These are phyloP conservation scores for Haplosporangium sp. DNA, from an alignment of 371 early-diverging fungal genomes.

Conservation along the genomic window DNA sequence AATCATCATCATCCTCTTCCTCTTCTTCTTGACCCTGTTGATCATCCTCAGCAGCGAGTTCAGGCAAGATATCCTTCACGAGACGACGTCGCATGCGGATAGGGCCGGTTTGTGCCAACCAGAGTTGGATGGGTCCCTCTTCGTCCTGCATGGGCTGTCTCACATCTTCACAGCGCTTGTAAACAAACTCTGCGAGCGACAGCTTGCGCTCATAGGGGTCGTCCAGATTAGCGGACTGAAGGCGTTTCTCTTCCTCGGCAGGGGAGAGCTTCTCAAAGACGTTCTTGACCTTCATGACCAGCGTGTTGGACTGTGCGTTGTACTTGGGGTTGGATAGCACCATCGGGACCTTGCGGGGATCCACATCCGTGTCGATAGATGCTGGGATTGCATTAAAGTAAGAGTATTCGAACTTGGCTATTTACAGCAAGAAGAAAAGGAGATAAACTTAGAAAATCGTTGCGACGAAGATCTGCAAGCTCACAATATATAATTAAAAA, in stretches of 20 bases:
- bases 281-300: conserved; percentile 54
- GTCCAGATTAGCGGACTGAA: conserved; percentile 5
- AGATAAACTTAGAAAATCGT: not conserved
- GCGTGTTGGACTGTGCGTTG: conserved; percentile 36
- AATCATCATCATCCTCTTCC: conserved; percentile 4
- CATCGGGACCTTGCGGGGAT: conserved; percentile 37
- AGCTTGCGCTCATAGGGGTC: conserved; percentile 29
- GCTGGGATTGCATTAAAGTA: conserved; percentile 56
- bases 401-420: conserved; percentile 64
- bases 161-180: conserved; percentile 29
- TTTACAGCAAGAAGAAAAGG: conserved; percentile 19
- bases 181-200: conserved; percentile 27
- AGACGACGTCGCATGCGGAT: conserved; percentile 25
- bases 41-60: not conserved
- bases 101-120: conserved; percentile 34
- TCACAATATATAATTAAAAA: not conserved
- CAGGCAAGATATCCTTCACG: conserved; percentile 15
- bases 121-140: conserved; percentile 31
- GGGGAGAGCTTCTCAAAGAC: conserved; percentile 43
- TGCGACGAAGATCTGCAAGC: conserved; percentile 9
- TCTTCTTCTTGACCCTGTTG: conserved; percentile 3
- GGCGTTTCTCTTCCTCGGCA: conserved; percentile 28
- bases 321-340: conserved; percentile 34
- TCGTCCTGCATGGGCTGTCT: conserved; percentile 34
- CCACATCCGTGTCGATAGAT: conserved; percentile 34